phyloP scores from a whole-genome alignment of 441 rosid genomes.

The Erysimum pusillum region DNA sequence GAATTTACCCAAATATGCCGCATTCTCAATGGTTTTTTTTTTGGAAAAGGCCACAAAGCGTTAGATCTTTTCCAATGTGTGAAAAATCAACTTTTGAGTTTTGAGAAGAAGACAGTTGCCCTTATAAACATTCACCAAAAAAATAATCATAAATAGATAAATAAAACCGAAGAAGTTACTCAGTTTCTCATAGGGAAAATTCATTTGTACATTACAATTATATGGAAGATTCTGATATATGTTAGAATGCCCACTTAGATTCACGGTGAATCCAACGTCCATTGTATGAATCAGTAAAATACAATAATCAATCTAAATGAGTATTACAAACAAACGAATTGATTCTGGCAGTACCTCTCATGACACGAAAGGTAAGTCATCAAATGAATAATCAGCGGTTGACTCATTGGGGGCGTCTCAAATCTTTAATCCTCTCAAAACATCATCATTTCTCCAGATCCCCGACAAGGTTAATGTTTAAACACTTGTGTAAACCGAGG shows the following conservation, averaged over 20 bases:
- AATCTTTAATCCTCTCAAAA: conserved; percentile 49
- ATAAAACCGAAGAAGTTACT: too few relatives aligned
- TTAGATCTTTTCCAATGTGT: too few relatives aligned
- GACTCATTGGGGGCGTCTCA: conserved; percentile 55
- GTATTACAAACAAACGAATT: background rate
- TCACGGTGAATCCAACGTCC: background rate
- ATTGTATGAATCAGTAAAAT: background rate
- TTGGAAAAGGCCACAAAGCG: too few relatives aligned
- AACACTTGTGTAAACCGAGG: conserved; percentile 70
- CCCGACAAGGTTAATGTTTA: conserved; percentile 51
- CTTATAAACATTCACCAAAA: too few relatives aligned
- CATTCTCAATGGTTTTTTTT: too few relatives aligned
- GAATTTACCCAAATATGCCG: too few relatives aligned
- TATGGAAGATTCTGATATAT: background rate
- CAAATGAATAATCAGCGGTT: conserved; percentile 14
- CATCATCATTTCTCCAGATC: conserved; percentile 49
- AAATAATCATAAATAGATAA: too few relatives aligned
- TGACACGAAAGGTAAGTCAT: background rate
- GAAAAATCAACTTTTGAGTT: too few relatives aligned
- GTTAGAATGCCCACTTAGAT: background rate
- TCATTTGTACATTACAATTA: background rate
- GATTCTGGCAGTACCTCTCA: background rate
- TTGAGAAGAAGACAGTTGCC: too few relatives aligned
- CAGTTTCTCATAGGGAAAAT: too few relatives aligned
- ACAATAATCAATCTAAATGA: background rate